phyloP scores from a whole-genome alignment of 352 stramenopile genomes.

The Globisporangium uncinulatum region DNA sequence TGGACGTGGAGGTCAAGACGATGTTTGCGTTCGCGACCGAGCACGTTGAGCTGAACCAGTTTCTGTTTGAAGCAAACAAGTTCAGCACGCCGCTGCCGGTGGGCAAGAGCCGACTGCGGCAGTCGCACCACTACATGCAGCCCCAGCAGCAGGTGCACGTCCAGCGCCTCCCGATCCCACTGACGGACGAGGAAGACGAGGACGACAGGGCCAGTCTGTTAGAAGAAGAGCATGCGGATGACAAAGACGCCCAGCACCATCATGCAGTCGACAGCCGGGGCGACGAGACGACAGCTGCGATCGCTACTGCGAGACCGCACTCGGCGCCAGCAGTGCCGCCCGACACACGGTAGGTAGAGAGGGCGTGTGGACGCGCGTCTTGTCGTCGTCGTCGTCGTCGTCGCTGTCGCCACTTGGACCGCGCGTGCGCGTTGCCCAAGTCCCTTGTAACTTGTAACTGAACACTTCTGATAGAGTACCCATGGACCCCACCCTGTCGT shows the following conservation, averaged over 20 bases:
- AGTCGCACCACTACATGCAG: neutral
- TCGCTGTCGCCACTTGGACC: too few species aligned
- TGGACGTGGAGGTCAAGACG: slow-evolving; percentile 38
- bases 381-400: too few species aligned
- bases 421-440: too few species aligned
- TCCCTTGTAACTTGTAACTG: too few species aligned
- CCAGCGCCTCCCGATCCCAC: slow-evolving; percentile 8
- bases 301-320: neutral
- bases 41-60: slow-evolving; percentile 65
- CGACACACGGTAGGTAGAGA: neutral
- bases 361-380: too few species aligned
- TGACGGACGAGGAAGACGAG: neutral
- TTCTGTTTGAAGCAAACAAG: slow-evolving; percentile 61
- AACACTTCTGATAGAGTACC: too few species aligned
- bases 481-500: too few species aligned
- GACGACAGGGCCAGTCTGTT: too few species aligned
- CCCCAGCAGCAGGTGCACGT: slow-evolving; percentile 3
- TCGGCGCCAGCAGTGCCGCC: neutral
- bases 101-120: neutral
- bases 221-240: neutral
- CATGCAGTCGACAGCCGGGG: too few species aligned
- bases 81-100: slow-evolving; percentile 28
- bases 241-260: neutral
- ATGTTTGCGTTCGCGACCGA: slow-evolving; percentile 50
- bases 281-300: too few species aligned